Evolutionary conservation across 2,329 filamentous ascomycete genomes (phyloP), one percentile per base, ranked within the genome.

Genomic region (Epicoccum sorghinum): DNA sequence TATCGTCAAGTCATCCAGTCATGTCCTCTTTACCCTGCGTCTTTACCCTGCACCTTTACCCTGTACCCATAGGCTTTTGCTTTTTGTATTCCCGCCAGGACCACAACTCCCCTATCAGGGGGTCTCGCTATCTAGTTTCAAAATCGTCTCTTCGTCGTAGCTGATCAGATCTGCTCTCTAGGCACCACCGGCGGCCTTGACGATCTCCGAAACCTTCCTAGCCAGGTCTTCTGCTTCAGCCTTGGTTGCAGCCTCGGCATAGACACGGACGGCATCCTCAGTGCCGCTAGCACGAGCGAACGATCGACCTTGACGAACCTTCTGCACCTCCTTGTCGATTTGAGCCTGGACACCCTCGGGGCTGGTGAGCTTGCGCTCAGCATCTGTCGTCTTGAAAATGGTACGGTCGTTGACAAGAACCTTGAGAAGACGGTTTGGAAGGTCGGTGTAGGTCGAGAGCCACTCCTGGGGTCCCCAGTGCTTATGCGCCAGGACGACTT

Each of bases 401-500:
- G 90, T 90, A 72, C 96, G 90, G 79, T 97, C 87, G 46, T 82
- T 83, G 47, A 99, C 95, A 71, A 96, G 89, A 58, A 98, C 92
- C 57, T 93, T 90, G 53, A 96, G 89, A n/a, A 99, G 87, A 27
- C 92, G 88, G 80, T 97, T 98, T 47, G 95, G 95, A 12, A 98
- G 86, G 75, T 99, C 95, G 23, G 86, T 89, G 79, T 99, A 99
- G 4, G 92, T 97, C 61, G 86, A 85, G 58, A 93, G 87, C 95
- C 95, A 99, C 74, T 98, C 91, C 72, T 88, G 88, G 40, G 92
- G 87, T 24, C 85, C 87, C 93, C 93, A 99, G 63, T 83, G 84
- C 80, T 97, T 98, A 83, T 98, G 92, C 6, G 95, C 93, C 36
- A 99, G 87, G 63, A 98, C 95, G 30, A 93, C 90, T 77, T 99